Percentiles rank a stretch among this genome's conserved stretches.
Evolutionary conservation across 2,329 filamentous ascomycete species (phyloP).

Genomic region (Paecilomyces fulvus): DNA sequence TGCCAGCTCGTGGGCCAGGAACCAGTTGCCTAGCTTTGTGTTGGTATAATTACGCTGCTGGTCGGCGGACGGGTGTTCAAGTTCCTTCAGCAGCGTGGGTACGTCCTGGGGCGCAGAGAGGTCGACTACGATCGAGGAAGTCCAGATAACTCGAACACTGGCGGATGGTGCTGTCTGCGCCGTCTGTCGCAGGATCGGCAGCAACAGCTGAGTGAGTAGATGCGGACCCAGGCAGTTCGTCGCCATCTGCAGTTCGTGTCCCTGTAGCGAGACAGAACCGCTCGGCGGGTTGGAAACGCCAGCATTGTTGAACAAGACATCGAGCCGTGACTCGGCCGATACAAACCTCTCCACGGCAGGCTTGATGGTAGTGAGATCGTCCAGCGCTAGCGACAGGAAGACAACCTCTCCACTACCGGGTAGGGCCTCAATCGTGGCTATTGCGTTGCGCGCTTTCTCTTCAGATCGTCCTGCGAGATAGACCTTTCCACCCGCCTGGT

Average conservation of each 20-base stretch:
- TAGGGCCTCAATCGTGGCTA: conserved; percentile 16
- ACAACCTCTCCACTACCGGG: background rate
- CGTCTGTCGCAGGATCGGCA: conserved; percentile 25
- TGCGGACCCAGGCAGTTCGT: conserved; percentile 35
- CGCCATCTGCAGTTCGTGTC: conserved; percentile 31
- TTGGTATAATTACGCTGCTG: background rate
- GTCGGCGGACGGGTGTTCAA: background rate
- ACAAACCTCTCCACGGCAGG: conserved; percentile 24
- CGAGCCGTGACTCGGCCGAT: conserved; percentile 25
- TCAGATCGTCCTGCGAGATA: conserved; percentile 19
- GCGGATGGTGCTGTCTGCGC: conserved; percentile 11
- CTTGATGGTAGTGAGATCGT: background rate
- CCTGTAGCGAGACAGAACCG: conserved; percentile 23
- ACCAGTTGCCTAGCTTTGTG: conserved; percentile 4
- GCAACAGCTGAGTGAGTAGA: conserved; percentile 31
- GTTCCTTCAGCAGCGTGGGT: background rate
- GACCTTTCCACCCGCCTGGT: conserved; percentile 12
- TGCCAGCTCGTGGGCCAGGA: conserved; percentile 11
- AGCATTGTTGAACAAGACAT: conserved; percentile 36
- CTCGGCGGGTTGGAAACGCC: conserved; percentile 26
- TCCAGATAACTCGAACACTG: background rate
- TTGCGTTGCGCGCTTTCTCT: conserved; percentile 23
- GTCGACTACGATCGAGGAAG: background rate
- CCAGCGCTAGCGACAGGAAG: background rate
- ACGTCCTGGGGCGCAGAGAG: background rate